phyloP scores from a whole-genome alignment of 1,139 yeast genomes.

The Sugiyamaella novakii region DNA sequence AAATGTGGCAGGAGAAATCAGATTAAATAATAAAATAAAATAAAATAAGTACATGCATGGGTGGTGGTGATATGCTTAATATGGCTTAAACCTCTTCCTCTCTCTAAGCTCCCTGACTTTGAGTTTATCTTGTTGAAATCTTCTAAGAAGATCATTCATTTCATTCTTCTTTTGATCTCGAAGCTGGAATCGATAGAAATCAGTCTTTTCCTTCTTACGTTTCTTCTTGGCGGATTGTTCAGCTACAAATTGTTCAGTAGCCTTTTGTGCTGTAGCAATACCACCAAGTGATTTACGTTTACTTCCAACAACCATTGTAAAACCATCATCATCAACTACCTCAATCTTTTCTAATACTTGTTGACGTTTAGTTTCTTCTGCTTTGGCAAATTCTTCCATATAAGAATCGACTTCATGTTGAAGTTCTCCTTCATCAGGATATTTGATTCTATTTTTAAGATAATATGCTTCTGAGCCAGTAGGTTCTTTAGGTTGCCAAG shows the following conservation, averaged over 20 bases:
- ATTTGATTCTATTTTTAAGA: constrained; percentile 41
- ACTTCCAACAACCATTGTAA: constrained; percentile 83
- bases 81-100: constrained; percentile 83
- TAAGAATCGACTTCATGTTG: constrained; percentile 57
- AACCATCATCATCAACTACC: constrained; percentile 85
- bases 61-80: no score
- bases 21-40: neutral
- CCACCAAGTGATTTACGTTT: constrained; percentile 67
- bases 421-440: constrained; percentile 50
- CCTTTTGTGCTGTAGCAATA: constrained; percentile 38
- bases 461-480: constrained; percentile 42
- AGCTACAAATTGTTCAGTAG: constrained; percentile 44
- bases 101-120: constrained; percentile 76
- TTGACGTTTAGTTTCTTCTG: constrained; percentile 67
- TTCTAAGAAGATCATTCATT: constrained; percentile 79
- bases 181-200: constrained; percentile 94
- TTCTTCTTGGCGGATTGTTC: constrained; percentile 50
- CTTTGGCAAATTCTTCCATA: constrained; percentile 66
- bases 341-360: constrained; percentile 50
- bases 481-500: constrained; percentile 22
- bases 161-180: constrained; percentile 91
- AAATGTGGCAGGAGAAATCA: neutral
- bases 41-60: neutral
- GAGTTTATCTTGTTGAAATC: constrained; percentile 90
- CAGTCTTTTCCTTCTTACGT: constrained; percentile 81